A percentile compares a stretch with the other conserved stretches of the same genome.
Conservation (phyloP, 371 early-diverging fungal species). For the Nematocida sp. region DNA sequence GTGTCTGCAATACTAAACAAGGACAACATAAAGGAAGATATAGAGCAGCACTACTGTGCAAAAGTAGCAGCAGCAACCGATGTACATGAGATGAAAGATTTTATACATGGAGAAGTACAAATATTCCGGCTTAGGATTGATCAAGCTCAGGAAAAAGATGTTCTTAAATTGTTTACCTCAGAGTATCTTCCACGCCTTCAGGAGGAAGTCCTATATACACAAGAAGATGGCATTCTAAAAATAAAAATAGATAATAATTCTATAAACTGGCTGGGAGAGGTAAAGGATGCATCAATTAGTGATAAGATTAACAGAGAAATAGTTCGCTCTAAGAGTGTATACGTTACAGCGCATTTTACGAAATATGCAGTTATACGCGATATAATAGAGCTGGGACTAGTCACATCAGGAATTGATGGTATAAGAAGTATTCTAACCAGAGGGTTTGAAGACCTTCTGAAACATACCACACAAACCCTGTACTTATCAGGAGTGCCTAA, state of each 20-base stretch:
- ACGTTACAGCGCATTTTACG: conserved; percentile 63
- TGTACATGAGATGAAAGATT: conserved; percentile 13
- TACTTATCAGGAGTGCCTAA: conserved; percentile 25
- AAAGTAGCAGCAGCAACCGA: conserved; percentile 10
- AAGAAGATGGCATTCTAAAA: not conserved
- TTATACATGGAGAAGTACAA: conserved; percentile 63
- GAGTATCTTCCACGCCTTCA: conserved; percentile 54
- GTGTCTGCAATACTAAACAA: not conserved
- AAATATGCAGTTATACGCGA: conserved; percentile 54
- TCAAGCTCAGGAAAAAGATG: not conserved
- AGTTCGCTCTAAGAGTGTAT: not conserved
- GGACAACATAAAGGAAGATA: not conserved
- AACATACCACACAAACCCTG: conserved; percentile 52
- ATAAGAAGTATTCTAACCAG: conserved; percentile 48
- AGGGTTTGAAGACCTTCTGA: conserved; percentile 58
- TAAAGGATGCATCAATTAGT: not conserved
- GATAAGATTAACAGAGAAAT: not conserved
- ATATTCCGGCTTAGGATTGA: conserved; percentile 60
- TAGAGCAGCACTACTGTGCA: conserved; percentile 27
- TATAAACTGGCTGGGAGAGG: conserved; percentile 33
- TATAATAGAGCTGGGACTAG: conserved; percentile 46
- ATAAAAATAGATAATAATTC: conserved; percentile 15
- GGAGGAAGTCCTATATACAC: not conserved
- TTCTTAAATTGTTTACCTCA: conserved; percentile 53
- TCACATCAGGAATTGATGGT: conserved; percentile 25